Conservation (phyloP, 441 rosid genomes). For the Adansonia madagascariensis region DNA sequence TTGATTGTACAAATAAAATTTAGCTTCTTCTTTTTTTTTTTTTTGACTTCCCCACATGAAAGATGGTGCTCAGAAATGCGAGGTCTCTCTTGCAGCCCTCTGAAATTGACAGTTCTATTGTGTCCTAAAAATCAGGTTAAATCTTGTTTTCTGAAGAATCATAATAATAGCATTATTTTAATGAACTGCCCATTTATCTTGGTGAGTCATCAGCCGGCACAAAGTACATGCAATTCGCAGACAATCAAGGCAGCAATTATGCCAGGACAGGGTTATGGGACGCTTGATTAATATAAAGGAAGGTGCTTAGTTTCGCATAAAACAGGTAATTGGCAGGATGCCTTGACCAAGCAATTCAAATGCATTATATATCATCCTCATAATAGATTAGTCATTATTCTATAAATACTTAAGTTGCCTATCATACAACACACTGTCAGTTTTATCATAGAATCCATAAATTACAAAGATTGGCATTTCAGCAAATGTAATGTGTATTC, state of each 20-base stretch:
- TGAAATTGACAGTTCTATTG: neutral
- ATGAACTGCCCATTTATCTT: neutral
- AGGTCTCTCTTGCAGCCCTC: neutral
- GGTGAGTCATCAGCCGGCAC: neutral
- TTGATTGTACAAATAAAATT: slow-evolving; percentile 10
- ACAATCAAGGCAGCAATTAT: slow-evolving; percentile 10
- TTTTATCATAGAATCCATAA: slow-evolving; percentile 13
- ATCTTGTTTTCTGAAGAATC: slow-evolving; percentile 8
- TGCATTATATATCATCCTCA: neutral
- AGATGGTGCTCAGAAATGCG: neutral
- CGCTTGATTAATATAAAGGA: neutral
- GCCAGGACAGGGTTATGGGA: neutral
- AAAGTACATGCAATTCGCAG: neutral
- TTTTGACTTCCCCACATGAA: neutral
- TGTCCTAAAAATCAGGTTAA: neutral
- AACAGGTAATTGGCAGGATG: neutral
- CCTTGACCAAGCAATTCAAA: slow-evolving; percentile 11
- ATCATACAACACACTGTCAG: neutral
- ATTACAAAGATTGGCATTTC: neutral
- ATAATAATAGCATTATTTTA: neutral
- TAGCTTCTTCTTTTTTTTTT: neutral
- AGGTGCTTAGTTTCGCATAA: slow-evolving; percentile 7
- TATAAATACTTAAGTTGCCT: slow-evolving; percentile 8
- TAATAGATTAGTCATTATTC: slow-evolving; percentile 15
- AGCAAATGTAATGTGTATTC: neutral